Percentiles rank a stretch among this genome's conserved stretches.
Conservation (phyloP, 2,329 filamentous ascomycete species). For the Claviceps spartinae region DNA sequence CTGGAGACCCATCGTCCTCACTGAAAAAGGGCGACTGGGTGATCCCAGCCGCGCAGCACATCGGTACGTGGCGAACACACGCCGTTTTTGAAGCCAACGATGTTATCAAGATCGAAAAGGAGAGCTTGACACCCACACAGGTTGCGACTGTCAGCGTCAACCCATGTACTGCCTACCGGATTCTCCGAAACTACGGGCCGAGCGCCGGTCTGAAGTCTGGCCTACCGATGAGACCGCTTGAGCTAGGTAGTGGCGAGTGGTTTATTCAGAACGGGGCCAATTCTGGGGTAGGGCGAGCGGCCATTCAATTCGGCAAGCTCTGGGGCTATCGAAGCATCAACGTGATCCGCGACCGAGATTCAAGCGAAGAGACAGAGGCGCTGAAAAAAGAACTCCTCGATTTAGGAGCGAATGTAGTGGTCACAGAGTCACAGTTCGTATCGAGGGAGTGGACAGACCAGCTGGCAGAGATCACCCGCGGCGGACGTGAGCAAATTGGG, state of each 20-base stretch:
- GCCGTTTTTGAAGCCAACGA: slow-evolving; percentile 46
- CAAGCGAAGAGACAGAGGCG: slow-evolving; percentile 47
- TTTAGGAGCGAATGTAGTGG: slow-evolving; percentile 43
- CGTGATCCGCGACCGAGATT: slow-evolving; percentile 61
- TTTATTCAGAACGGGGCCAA: slow-evolving; percentile 97
- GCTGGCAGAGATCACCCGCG: slow-evolving; percentile 53
- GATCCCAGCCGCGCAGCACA: slow-evolving; percentile 67
- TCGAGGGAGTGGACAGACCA: slow-evolving; percentile 47
- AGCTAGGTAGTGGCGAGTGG: slow-evolving; percentile 56
- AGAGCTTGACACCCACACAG: slow-evolving; percentile 60
- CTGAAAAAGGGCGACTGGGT: slow-evolving; percentile 81
- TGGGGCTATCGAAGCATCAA: slow-evolving; percentile 92
- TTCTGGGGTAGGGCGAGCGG: slow-evolving; percentile 78
- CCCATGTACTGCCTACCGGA: slow-evolving; percentile 85
- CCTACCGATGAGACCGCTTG: slow-evolving; percentile 31
- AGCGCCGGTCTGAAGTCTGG: slow-evolving; percentile 30
- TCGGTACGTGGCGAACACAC: slow-evolving; percentile 93
- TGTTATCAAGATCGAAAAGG: slow-evolving; percentile 57
- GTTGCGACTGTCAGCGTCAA: slow-evolving; percentile 85
- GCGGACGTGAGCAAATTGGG: slow-evolving; percentile 56
- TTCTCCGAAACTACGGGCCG: slow-evolving; percentile 67
- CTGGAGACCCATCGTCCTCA: slow-evolving; percentile 40
- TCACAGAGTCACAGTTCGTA: slow-evolving; percentile 42
- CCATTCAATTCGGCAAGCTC: slow-evolving; percentile 71
- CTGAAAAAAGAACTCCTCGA: slow-evolving; percentile 37